Evolutionary conservation across 176 grass and related monocot species (phyloP), one percentile per base, ranked within the genome.

Genomic region (Alloteropsis semialata): DNA sequence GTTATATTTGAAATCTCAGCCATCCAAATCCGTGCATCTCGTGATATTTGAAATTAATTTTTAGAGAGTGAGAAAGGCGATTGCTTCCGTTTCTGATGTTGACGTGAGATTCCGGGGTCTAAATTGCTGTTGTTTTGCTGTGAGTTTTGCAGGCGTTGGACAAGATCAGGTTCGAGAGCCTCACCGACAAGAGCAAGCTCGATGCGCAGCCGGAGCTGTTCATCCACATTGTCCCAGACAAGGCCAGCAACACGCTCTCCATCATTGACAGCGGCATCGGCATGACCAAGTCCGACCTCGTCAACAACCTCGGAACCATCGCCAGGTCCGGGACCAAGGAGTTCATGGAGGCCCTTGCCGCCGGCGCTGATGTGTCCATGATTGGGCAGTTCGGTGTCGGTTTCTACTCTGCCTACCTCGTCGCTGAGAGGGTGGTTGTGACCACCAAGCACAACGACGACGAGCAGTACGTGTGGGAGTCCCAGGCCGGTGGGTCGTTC

Each of bases 101-200:
- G n/a, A n/a, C n/a, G n/a, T n/a, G n/a, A n/a, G n/a, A n/a, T n/a
- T n/a, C n/a, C n/a, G 22, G 22, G 0, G 0, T 11, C 48, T 76
- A 43, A 87, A 10, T 43, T 46, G 1, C 3, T 55, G 15, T n/a
- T 18, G 33, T 3, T 61, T 8, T 25, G 5, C 0, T 84, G 22
- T 46, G 48, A 22, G 72, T 19, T 53, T 6, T 14, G 53, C 87
- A 97, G 94, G 94, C 91, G 2, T 65, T 97, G 94, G 94, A 94
- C 17, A 97, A 97, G 72, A 97, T 92, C 82, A 90, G 89, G 79
- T 97, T 97, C 69, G 94, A 97, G 91, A 88, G 91, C 65, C 87
- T 97, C 11, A 97, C 91, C 9, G 91, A 97, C 82, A 97, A 97
- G 94, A 97, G 89, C 91, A 97, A 97, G 91, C 94, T 97, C 4